Evolutionary conservation across 352 stramenopile genomes (phyloP).

Genomic region (Hyaloperonospora arabidopsidis): DNA sequence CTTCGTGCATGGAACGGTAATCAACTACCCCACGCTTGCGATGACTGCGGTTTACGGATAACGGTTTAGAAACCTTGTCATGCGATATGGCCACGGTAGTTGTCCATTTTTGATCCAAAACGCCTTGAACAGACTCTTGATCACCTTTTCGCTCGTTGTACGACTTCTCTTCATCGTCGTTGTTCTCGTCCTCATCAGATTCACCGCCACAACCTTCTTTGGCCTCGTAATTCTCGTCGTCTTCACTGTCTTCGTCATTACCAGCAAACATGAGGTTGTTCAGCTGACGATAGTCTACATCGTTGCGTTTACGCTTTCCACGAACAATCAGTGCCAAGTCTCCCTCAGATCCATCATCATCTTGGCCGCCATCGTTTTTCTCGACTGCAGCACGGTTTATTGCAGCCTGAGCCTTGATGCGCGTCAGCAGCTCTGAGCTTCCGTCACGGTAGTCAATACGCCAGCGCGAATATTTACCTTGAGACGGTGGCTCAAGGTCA

Average conservation of each 20-base stretch:
- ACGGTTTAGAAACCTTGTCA: slow-evolving; percentile 13
- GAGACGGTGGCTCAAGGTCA: slow-evolving; percentile 20
- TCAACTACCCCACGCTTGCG: slow-evolving; percentile 33
- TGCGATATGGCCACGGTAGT: slow-evolving; percentile 20
- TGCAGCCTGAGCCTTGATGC: slow-evolving; percentile 21
- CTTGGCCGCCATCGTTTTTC: slow-evolving; percentile 5
- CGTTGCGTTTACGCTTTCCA: slow-evolving; percentile 71
- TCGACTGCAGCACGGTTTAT: slow-evolving; percentile 29
- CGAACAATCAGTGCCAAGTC: slow-evolving; percentile 44
- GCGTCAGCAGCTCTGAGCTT: slow-evolving; percentile 35
- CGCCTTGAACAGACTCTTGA: slow-evolving; percentile 8
- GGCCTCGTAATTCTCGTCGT: slow-evolving; percentile 36
- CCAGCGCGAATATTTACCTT: slow-evolving; percentile 38
- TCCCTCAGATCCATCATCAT: slow-evolving; percentile 18
- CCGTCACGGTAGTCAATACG: slow-evolving; percentile 54
- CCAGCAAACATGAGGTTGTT: slow-evolving; percentile 74
- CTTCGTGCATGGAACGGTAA: slow-evolving; percentile 63
- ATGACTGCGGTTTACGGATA: slow-evolving; percentile 13
- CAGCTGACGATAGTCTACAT: slow-evolving; percentile 74
- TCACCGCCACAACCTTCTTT: slow-evolving; percentile 38
- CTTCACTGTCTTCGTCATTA: slow-evolving; percentile 54
- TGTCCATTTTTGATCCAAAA: slow-evolving; percentile 17
- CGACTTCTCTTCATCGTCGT: slow-evolving; percentile 21
- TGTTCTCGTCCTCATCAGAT: slow-evolving; percentile 25
- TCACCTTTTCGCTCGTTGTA: slow-evolving; percentile 11